A percentile compares a stretch with the other conserved stretches of the same genome.
These are phyloP conservation scores for Tolypocladium tundrense DNA, from an alignment of 2,329 filamentous ascomycete genomes.

Conservation along the genomic window DNA sequence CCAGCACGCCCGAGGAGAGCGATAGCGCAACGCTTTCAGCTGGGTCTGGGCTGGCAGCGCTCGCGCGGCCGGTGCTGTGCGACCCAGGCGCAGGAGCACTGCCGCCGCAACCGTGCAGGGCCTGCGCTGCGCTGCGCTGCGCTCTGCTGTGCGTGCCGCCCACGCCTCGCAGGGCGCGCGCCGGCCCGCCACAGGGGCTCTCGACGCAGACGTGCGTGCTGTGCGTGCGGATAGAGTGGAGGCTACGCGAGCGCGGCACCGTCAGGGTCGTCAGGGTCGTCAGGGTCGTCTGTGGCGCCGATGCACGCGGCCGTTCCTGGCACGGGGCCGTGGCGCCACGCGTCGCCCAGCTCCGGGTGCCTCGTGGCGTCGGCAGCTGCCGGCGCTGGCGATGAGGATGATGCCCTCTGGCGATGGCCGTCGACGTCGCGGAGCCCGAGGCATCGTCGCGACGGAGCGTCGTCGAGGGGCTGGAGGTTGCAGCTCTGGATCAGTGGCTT, in stretches of 20 bases:
- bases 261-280: neutral
- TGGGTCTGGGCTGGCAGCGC: neutral
- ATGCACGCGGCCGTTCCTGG: neutral
- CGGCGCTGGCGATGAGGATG: neutral
- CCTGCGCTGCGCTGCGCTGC: neutral
- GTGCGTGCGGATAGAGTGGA: neutral
- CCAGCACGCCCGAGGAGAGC: neutral
- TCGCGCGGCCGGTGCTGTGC: neutral
- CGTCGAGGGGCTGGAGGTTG: neutral
- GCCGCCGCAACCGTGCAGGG: neutral
- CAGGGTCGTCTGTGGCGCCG: neutral
- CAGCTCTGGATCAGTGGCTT: neutral
- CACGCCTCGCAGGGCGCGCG: neutral
- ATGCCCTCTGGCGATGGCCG: neutral
- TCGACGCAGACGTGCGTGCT: neutral
- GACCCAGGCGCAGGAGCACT: neutral
- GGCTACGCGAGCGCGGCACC: neutral
- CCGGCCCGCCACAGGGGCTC: neutral
- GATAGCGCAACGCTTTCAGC: neutral
- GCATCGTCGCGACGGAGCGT: neutral
- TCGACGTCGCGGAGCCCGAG: neutral
- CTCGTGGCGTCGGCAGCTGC: neutral
- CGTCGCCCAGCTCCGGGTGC: neutral
- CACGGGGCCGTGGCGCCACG: neutral
- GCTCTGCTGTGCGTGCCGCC: neutral